Conservation (phyloP, 2,329 filamentous ascomycete species). For the Colletotrichum sublineola region DNA sequence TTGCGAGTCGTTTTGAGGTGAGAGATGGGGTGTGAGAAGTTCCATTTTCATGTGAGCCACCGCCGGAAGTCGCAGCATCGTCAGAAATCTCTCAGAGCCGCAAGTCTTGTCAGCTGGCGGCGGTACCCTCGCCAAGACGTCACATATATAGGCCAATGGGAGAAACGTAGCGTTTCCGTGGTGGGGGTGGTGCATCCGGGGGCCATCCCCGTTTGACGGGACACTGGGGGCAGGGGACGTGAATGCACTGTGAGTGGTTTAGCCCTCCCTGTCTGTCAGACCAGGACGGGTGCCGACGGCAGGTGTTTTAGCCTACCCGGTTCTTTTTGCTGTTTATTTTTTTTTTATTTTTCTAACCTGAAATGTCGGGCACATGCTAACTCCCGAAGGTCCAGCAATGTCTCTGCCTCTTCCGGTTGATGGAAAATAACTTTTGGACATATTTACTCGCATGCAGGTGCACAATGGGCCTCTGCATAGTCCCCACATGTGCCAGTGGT, state of each 20-base stretch:
- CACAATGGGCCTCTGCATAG: neutral
- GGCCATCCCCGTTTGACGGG: constrained; percentile 11
- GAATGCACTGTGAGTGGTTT: neutral
- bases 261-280: neutral
- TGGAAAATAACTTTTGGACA: neutral
- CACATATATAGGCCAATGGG: constrained; percentile 7
- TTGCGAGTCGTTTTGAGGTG: constrained; percentile 17
- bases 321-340: neutral
- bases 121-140: constrained; percentile 6
- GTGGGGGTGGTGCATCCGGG: neutral
- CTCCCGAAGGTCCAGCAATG: neutral
- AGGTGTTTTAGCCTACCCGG: constrained; percentile 26
- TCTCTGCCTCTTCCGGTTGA: neutral
- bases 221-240: constrained; percentile 16
- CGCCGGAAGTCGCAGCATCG: constrained; percentile 36
- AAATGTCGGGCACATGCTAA: neutral
- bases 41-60: constrained; percentile 9
- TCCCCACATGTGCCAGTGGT: neutral
- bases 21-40: neutral
- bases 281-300: constrained; percentile 4
- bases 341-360: neutral
- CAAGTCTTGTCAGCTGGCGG: neutral
- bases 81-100: constrained; percentile 36
- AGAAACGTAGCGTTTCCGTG: constrained; percentile 25
- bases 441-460: neutral